Conservation (phyloP, 345 rosid genomes). For the Citrus mangshanensis region DNA sequence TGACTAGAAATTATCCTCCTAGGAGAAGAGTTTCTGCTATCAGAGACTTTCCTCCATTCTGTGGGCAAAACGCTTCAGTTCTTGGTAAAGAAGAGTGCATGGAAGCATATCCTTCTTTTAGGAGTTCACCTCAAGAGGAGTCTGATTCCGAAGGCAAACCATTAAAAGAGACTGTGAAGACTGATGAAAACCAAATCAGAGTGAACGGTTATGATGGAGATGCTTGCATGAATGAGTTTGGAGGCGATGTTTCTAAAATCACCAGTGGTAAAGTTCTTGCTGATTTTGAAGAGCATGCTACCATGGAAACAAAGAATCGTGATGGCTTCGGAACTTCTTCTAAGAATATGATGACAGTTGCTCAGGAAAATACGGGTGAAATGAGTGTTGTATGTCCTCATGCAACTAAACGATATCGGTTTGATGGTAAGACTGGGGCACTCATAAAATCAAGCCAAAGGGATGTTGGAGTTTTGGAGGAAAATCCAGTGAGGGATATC, state of each 20-base stretch:
- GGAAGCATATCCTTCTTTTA: conserved; percentile 7
- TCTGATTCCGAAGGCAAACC: conserved; percentile 12
- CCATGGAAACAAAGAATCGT: conserved; percentile 13
- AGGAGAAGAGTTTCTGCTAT: conserved; percentile 44
- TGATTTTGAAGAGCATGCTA: conserved; percentile 10
- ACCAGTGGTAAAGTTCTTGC: conserved; percentile 10
- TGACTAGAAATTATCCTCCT: conserved; percentile 36
- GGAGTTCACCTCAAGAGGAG: conserved; percentile 24
- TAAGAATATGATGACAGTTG: conserved; percentile 10
- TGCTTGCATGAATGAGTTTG: conserved; percentile 2
- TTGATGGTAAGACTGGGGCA: conserved; percentile 4
- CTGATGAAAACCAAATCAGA: conserved; percentile 19
- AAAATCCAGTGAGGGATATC: conserved; percentile 23
- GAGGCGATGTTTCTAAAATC: conserved; percentile 4
- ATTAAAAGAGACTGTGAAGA: conserved; percentile 6
- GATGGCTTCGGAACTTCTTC: conserved; percentile 18
- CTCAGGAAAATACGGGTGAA: conserved; percentile 10
- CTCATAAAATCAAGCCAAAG: conserved; percentile 3
- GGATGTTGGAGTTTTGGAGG: conserved; percentile 14
- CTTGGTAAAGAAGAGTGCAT: conserved; percentile 12
- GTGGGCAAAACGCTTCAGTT: conserved; percentile 41
- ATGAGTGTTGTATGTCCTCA: conserved; percentile 6
- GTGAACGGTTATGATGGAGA: conserved; percentile 19
- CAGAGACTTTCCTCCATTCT: conserved; percentile 53
- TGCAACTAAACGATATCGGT: conserved; percentile 20